Base-by-base conservation (phyloP, 192 early-diverging fungal species). In the Coemansia sp. region DNA sequence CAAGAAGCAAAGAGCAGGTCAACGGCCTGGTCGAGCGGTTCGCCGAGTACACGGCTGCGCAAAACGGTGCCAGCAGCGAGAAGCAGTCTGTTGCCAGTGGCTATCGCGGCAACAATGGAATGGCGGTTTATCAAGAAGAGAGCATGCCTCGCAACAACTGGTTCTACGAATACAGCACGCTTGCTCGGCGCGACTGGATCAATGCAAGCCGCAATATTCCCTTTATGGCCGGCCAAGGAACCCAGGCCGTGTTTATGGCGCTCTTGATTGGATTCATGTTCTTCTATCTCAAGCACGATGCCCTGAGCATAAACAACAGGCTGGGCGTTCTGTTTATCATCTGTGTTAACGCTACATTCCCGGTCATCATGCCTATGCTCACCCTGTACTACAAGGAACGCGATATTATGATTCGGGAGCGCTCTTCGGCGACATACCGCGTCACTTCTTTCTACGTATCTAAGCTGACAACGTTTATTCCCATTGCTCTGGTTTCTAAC, bases 381-480 rank as follows among this genome's bases (percentile, higher is more conserved):
- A 61, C 62, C 1, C 46, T 77, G 25, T 82, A 76, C 69, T 72
- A 71, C 32, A 50, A 69, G 45, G 74, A 86, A 60, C 78, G 79
- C 16, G 69, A 65, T 50, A 85, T 85, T 47, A 81, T 88, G 74
- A 57, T 81, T 18, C 82, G 87, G 2, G 89, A 91, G 78, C 81
- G 89, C 2, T 84, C 86, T 14, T 68, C 80, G 29, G 85, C 86
- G 1, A 80, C 84, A 24, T 91, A 87, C 82, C 78, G 89, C 19
- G 64, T 85, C 35, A 79, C 82, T 3, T 75, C 86, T 19, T 87
- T 81, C 56, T 89, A 81, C 57, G 39, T 88, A 27, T 85, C 88
- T 34, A 89, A 88, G 68, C 62, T 85, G 58, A 70, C 88, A 16
- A 82, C 83, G 13, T 75, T 73, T 27, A 49, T 81, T 5, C 79